Base-by-base conservation (phyloP, 2,329 filamentous ascomycete species). In the Sodiomyces alkalinus region DNA sequence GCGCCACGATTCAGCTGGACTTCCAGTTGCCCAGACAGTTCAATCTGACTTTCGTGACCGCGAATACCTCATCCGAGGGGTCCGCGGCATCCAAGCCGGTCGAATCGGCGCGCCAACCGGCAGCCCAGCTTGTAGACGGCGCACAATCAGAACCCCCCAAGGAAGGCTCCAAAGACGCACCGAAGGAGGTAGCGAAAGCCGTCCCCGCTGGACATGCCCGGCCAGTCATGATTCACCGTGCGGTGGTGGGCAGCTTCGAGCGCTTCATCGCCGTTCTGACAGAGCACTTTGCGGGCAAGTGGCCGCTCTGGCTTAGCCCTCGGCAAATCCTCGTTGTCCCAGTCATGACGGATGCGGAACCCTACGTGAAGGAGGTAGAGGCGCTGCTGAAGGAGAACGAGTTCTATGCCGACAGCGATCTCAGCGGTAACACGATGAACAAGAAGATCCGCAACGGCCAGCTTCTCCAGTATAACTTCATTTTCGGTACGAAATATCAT, bases 1-100 rank as follows among this genome's bases (percentile, higher is more conserved):
- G 82, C 46, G 83, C 87, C 42, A 96, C 87, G 9, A 92, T 96
- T 41, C 87, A 96, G 58, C 71, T 92, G 30, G 83, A 92, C 51
- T 92, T 92, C 60, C 68, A 81, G 13, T 78, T 37, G 16, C 36
- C 36, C 13, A 38, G 26, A 24, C 17, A 26, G 29, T 23, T 9
- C 16, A 15, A 19, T 14, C 22, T 22, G 9, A 17, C n/a, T 18
- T 18, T 12, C 20, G 9, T 26, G 23, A 17, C 23, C 10, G 14
- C 23, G 15, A 26, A 15, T 8, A 17, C 23, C 15, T 26, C 23
- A n/a, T n/a, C n/a, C n/a, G n/a, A n/a, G n/a, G n/a, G n/a, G n/a
- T n/a, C n/a, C n/a, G n/a, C n/a, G n/a, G n/a, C n/a, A n/a, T n/a
- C n/a, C n/a, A n/a, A n/a, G n/a, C n/a, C n/a, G n/a, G n/a, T n/a